Base-by-base conservation (phyloP, 2,329 filamentous ascomycete species). In the Hyphodiscus sp. region DNA sequence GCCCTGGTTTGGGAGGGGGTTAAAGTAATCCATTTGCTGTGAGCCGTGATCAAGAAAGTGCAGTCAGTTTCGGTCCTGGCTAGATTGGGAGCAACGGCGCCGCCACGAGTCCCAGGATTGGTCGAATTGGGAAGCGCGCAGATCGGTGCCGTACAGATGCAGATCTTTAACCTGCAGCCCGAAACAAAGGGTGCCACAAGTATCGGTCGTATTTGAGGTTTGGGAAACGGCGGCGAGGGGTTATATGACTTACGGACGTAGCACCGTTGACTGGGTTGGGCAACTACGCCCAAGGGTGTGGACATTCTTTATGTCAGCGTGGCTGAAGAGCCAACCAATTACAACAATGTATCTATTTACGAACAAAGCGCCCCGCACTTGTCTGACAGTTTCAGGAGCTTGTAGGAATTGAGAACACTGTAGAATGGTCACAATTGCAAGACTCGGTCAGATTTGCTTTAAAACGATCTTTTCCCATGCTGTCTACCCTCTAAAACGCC, bases 401-500 rank as follows among this genome's bases (percentile, higher is more conserved):
- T n/a, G 16, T 2, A 2, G 16, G 33, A 38, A 13, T n/a, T 38
- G 23, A 26, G 8, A 26, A 8, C 8, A 26, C 23, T 26, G 23
- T 8, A 8, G 23, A 26, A 26, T 4, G 23, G 23, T 38, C 33
- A 38, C 33, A 6, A 38, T 38, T 13, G 23, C 4, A 18, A n/a
- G 10, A 47, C 20, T 18, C 16, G 45, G 20, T 26, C 19, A 47
- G 20, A 30, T 47, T 2, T 26, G 19, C 16, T 41, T 49, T 41
- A 20, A 49, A 41, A 49, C 9, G 41, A 23, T 33, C 38, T 43
- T 50, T 60, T 54, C 51, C 45, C 51, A 60, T 60, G 55, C 58
- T 62, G 58, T 62, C 60, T 60, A 61, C 57, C 59, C 58, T 58
- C 58, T 56, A 58, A 58, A 62, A 60, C 59, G 58, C 59, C 59